These are phyloP conservation scores for Nemophila menziesii DNA, from an alignment of 257 asterid species.

Conservation along the genomic window DNA sequence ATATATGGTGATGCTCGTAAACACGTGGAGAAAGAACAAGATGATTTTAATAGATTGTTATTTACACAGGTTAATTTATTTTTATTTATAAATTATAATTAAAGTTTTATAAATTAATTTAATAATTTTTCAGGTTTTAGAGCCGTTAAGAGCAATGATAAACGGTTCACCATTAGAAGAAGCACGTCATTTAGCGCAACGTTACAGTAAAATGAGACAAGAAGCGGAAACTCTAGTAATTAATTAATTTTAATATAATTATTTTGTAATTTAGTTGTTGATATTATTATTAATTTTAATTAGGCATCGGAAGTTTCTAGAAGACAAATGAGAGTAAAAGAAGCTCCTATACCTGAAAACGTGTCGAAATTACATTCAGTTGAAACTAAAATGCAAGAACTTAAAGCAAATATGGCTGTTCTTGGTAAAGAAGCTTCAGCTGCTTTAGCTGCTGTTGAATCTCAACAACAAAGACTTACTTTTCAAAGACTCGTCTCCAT, in stretches of 20 bases:
- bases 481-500: conserved; percentile 89
- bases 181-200: conserved; percentile 99
- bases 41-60: conserved; percentile 61
- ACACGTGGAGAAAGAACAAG: conserved; percentile 92
- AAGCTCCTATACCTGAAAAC: conserved; percentile 89
- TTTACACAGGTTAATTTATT: conserved; percentile 53
- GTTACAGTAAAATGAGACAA: conserved; percentile 93
- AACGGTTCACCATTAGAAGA: conserved; percentile 80
- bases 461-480: conserved; percentile 95
- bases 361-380: conserved; percentile 84
- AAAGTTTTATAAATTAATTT: background rate
- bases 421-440: conserved; percentile 97
- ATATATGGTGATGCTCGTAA: conserved; percentile 86
- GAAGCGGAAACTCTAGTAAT: conserved; percentile 93
- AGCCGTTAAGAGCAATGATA: conserved; percentile 89
- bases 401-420: conserved; percentile 84
- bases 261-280: background rate
- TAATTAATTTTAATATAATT: background rate
- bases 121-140: conserved; percentile 68
- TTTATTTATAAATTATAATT: background rate
- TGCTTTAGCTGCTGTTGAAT: conserved; percentile 85
- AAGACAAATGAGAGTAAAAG: conserved; percentile 89
- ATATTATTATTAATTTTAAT: conserved; percentile 7
- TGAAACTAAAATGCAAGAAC: conserved; percentile 89
- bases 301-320: conserved; percentile 94